Evolutionary conservation across 2,329 filamentous ascomycete species (phyloP), one percentile per base, ranked within the genome.

Genomic region (Fusarium sterilihyphosum): DNA sequence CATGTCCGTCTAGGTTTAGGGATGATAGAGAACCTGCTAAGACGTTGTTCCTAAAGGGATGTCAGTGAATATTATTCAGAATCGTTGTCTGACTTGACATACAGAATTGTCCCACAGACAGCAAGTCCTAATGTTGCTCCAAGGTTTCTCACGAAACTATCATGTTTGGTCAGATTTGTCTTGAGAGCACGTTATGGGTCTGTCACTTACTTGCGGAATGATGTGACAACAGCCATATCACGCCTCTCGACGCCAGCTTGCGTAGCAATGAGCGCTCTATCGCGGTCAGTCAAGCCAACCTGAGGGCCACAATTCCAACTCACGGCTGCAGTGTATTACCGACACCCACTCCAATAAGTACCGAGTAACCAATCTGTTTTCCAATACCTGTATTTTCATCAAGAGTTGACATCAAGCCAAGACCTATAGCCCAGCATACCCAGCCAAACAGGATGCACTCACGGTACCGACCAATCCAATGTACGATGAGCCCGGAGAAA

Each of bases 361-460:
- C 77, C 1, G 84, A 85, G 70, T 88, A 90, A 5, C 88, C 88
- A 49, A 90, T 85, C 67, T 89, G 87, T 67, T 88, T 89, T 5
- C 82, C 87, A 0, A 89, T 68, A 0, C 85, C 83, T 0, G 87
- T 85, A 1, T 78, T 79, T 63, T 86, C 80, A 66, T 88, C 83
- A 1, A 89, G 80, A 1, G 87, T 89, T 0, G 86, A 88, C 81
- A 88, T 86, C 2, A 89, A 80, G 3, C 87, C 87, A 8, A 88
- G 83, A 1, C 87, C 87, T 26, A 87, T 77, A 7, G 86, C 85
- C 87, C 87, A 89, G 65, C 84, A 82, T 1, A 84, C 70, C 86
- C 86, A 89, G 1, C 87, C 87, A 41, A 88, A 83, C 7, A 90
- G 82, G 53, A 90, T 88, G 49, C 84, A 86, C 72, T 89, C 87